Evolutionary conservation across 2,329 filamentous ascomycete genomes (phyloP), one percentile per base, ranked within the genome.

Genomic region (Malbranchea cinnamomea): DNA sequence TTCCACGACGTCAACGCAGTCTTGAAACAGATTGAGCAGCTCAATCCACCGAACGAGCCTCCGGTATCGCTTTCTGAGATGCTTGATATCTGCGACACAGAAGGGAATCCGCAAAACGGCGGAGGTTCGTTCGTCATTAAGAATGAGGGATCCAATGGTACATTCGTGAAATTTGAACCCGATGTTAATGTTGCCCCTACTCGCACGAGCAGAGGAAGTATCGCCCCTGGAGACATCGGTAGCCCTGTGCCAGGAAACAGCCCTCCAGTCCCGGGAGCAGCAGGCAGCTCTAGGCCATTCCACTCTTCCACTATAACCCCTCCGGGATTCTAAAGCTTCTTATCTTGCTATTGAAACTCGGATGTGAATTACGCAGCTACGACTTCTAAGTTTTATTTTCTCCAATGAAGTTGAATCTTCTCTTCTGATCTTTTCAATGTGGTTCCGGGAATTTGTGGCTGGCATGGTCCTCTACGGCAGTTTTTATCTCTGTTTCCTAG

Each of bases 41-140:
- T 80, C 17, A 72, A 74, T 31, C 59, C 60, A 19, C 57, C 67
- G n/a, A 63, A 63, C 31, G 68, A 76, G 34, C 54, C 64, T 15
- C 49, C 60, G 43, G 71, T 62, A 52, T 63, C 40, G 52, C 72
- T 62, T 46, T 65, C 63, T 15, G 85, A 94, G 45, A 65, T 95
- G 43, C 65, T 87, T 22, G 74, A 80, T 34, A 77, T 91, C 35
- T 89, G 81, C 51, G 87, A 95, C 45, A 93, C 87, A 1, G 82
- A 93, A 50, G 89, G 89, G 34, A 91, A 78, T 44, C 50, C 62
- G 2, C 72, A 76, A 35, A 95, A 95, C 45, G 89, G 89, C 26
- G 87, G 87, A 25, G 89, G 89, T n/a, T 77, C 69, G 15, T 91
- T 98, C 47, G 73, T 79, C 19, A 65, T 79, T 38, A 68, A 67